These are phyloP conservation scores for Pseudogymnoascus sp. DNA, from an alignment of 2,329 filamentous ascomycete genomes.

Conservation along the genomic window DNA sequence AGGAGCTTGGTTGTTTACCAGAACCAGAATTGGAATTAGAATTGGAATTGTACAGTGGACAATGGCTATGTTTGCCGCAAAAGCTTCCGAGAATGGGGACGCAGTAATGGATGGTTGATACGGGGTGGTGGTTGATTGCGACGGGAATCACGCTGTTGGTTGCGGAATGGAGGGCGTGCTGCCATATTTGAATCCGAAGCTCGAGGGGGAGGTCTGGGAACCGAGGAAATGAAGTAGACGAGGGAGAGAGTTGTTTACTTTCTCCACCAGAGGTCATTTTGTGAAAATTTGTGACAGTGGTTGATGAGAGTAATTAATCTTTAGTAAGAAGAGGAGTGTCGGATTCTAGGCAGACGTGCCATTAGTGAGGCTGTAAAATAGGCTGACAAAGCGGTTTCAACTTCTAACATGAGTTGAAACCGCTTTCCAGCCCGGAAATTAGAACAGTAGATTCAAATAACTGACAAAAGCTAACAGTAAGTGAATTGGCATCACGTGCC, in stretches of 20 bases:
- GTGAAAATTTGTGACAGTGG: conserved; percentile 8
- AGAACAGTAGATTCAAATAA: too few species aligned
- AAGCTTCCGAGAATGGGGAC: conserved; percentile 11
- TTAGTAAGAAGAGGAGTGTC: background rate
- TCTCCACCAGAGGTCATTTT: conserved; percentile 12
- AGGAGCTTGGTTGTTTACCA: conserved; percentile 12
- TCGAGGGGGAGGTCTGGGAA: conserved; percentile 10
- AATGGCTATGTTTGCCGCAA: conserved; percentile 12
- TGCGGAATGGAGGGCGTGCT: conserved; percentile 12
- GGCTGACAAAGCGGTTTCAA: too few species aligned
- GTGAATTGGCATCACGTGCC: too few species aligned
- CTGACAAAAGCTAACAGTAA: too few species aligned
- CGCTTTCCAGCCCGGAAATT: too few species aligned
- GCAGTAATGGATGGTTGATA: conserved; percentile 10
- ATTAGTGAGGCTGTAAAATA: too few species aligned
- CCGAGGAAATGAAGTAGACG: conserved; percentile 12
- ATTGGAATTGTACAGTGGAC: conserved; percentile 9
- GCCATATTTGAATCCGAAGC: conserved; percentile 13
- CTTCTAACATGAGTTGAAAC: too few species aligned
- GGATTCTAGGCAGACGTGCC: conserved; percentile 11
- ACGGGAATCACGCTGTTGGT: conserved; percentile 11
- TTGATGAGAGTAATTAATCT: conserved; percentile 9
- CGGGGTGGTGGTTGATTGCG: conserved; percentile 12
- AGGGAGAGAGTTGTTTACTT: conserved; percentile 10
- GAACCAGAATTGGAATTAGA: too few species aligned